Conservation (phyloP, 257 asterid species). For the Lantana camara region DNA sequence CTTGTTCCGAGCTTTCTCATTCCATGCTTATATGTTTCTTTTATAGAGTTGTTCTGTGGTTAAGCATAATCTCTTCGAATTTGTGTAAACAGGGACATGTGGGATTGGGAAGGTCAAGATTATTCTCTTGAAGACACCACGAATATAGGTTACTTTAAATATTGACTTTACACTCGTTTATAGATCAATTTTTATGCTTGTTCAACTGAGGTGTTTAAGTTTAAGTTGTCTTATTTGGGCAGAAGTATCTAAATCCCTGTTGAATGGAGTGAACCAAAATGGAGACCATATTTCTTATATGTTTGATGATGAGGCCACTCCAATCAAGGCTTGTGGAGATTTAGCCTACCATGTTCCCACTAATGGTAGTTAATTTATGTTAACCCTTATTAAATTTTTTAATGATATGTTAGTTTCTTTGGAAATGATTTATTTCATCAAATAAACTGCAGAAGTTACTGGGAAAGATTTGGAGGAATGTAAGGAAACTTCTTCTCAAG, state of each 20-base stretch:
- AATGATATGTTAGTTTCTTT: constrained; percentile 1
- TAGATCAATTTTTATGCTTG: neutral
- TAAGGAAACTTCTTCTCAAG: constrained; percentile 50
- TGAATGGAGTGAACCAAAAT: constrained; percentile 46
- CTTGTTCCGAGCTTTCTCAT: too few species aligned
- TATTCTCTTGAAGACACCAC: constrained; percentile 56
- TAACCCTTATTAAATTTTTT: neutral
- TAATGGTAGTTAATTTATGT: constrained; percentile 39
- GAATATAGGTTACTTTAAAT: constrained; percentile 46
- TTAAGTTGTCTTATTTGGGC: constrained; percentile 22
- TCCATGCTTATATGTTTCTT: neutral
- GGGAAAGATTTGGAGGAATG: constrained; percentile 44
- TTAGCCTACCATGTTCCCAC: constrained; percentile 44
- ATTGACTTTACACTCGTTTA: neutral
- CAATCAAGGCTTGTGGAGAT: constrained; percentile 74
- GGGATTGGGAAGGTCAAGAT: constrained; percentile 72
- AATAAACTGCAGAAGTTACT: constrained; percentile 37
- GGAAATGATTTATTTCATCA: neutral
- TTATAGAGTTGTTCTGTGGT: neutral
- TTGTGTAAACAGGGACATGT: constrained; percentile 52
- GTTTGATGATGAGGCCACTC: constrained; percentile 58
- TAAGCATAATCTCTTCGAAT: constrained; percentile 19
- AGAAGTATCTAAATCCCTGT: constrained; percentile 55
- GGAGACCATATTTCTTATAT: constrained; percentile 39
- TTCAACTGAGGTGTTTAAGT: constrained; percentile 17